Evolutionary conservation across 2,329 filamentous ascomycete genomes (phyloP), one percentile per base, ranked within the genome.

Genomic region (Biscogniauxia marginata): DNA sequence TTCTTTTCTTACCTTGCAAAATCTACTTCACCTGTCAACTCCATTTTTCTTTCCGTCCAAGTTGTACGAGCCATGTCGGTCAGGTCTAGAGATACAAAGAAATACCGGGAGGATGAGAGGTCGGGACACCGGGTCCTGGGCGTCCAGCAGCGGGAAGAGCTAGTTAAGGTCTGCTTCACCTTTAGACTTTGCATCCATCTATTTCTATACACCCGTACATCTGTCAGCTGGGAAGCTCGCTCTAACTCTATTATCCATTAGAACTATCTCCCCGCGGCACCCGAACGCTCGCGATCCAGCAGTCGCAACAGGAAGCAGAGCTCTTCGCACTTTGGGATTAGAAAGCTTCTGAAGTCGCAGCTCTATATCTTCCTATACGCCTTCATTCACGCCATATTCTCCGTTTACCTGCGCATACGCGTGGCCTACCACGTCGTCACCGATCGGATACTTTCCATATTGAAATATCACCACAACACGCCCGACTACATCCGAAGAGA

Each of bases 401-500:
- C 91, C 6, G 78, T 98, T 62, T 96, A 95, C 72, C 88, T 97
- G 63, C 89, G 92, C 60, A 75, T 91, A 56, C 87, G 93, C 56
- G 87, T 91, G 70, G 84, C 86, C 54, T 95, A 91, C 76, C 88
- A 93, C 71, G 84, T 88, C 7, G 81, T 96, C 50, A 79, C 86
- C 64, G 89, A 95, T 71, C 87, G 90, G 57, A 77, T 93, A 61
- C 84, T 91, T 52, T 90, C 91, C 8, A 83, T 98, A 59, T 80
- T 96, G 53, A 93, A 93, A 73, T 95, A 99, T 77, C 96, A 99
- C 76, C 95, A 99, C 74, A 90, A 91, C 52, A 96, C 93, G 0
- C 95, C 95, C 7, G 91, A 96, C 70, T 85, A 96, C 70, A 96
- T 99, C 65, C 86, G 88, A 68, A 87, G 89, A 67, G 95, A 99